Base-by-base conservation (phyloP, 352 stramenopile species). In the Pythium dissimile region DNA sequence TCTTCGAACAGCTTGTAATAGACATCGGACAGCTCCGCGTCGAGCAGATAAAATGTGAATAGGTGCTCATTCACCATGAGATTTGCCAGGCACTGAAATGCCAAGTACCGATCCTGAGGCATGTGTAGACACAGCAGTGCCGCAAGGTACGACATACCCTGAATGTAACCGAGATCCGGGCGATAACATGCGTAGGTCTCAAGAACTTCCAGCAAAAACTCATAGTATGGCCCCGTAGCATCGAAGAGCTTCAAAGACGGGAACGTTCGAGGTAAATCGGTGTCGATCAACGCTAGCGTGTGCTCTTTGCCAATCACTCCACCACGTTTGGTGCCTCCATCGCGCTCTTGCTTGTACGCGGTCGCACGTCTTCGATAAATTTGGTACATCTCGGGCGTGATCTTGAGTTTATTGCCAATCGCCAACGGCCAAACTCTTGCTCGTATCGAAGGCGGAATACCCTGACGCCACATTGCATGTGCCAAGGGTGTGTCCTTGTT, bases 91-190 rank as follows among this genome's bases (percentile, higher is more conserved):
- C 83, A 94, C 57, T 96, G 85, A 66, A 96, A 96, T 3, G 79
- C 69, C 53, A 92, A 48, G 38, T 84, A 94, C 18, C 80, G 74
- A 53, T 94, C 81, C 51, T 86, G 75, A 0, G 84, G 81, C 73
- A 96, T 93, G 66, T 94, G 84, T 10, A 96, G 61, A 56, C 83
- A 93, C 20, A 96, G 43, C 64, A 95, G 73, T 11, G 88, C 88
- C 0, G 86, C 84, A 15, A 96, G 60, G 49, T 96, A 96, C 45
- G 80, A 92, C 86, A 96, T 95, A 24, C 88, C 88, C 48, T 96
- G 88, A 45, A 95, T 92, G 47, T 96, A 96, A 0, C 88, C 88
- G 23, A 95, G 61, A 35, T 96, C 88, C 5, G 88, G 88, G 3
- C 88, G 81, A 49, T 94, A 94, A 54, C 81, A 92, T 6, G 83